A percentile compares a stretch with the other conserved stretches of the same genome.
phyloP scores from a whole-genome alignment of 768 basidiomycete species.

The Rhizopogon salebrosus region DNA sequence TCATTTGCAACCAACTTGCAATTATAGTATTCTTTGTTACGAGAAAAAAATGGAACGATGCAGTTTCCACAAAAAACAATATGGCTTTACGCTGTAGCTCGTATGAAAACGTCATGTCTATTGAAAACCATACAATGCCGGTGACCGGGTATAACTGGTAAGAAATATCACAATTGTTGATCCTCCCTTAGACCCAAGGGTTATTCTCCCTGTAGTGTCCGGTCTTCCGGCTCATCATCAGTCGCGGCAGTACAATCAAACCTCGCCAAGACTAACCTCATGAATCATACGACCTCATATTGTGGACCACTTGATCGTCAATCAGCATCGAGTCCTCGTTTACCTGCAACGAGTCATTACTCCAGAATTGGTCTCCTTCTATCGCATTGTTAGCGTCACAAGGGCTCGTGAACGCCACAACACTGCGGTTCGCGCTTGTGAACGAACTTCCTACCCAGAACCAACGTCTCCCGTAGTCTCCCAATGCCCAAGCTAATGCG shows the following conservation, averaged over 20 bases:
- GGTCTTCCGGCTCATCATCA: slow-evolving; percentile 22
- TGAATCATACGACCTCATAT: too few relatives aligned
- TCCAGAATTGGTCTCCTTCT: background rate
- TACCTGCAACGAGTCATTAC: background rate
- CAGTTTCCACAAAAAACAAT: too few relatives aligned
- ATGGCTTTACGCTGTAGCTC: too few relatives aligned
- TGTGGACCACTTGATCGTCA: slow-evolving; percentile 11
- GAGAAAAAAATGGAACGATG: too few relatives aligned
- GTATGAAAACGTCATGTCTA: too few relatives aligned
- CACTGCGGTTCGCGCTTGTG: slow-evolving; percentile 11
- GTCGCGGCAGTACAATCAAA: background rate
- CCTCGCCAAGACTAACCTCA: slow-evolving; percentile 17
- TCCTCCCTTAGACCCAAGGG: slow-evolving; percentile 37
- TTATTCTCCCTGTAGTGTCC: slow-evolving; percentile 39
- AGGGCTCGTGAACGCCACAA: slow-evolving; percentile 21
- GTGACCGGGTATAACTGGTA: slow-evolving; percentile 34
- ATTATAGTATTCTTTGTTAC: too few relatives aligned
- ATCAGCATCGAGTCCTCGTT: background rate
- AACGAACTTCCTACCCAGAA: slow-evolving; percentile 18
- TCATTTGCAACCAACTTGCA: too few relatives aligned
- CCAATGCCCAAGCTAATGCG: slow-evolving; percentile 13
- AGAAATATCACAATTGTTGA: slow-evolving; percentile 14
- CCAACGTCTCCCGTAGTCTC: slow-evolving; percentile 17
- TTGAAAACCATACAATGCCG: slow-evolving; percentile 48
- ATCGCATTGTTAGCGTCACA: background rate